Base-by-base conservation (phyloP, 352 stramenopile genomes). In the Hyaloperonospora brassicae region DNA sequence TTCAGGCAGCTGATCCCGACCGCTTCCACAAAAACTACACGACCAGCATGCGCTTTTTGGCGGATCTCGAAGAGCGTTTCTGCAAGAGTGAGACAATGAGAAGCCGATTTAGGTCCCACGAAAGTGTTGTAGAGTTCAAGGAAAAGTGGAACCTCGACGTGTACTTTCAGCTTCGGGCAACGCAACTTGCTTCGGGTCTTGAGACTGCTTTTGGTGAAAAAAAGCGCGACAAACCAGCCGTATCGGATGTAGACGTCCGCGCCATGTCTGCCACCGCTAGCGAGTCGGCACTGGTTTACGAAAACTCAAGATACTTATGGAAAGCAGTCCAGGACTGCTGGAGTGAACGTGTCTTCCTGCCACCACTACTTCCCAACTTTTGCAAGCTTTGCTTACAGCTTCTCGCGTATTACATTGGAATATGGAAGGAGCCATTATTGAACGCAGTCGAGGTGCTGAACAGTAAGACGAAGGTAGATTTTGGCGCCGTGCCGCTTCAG, bases 111-210 rank as follows among this genome's bases (percentile, higher is more conserved):
- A 72, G 78, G 14, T 66, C 61, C 5, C 79, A 90, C 31, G 77
- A 90, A 36, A 87, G 72, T 17, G 75, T 87, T 11, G 52, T 86
- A 3, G 70, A 86, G 34, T 95, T 95, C 61, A 87, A 85, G 52
- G 81, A 91, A 43, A 88, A 86, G 61, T 95, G 84, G 84, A 92
- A 95, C 50, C 72, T 91, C 52, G 83, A 90, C 39, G 77, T 93
- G 17, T 95, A 95, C 67, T 93, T 91, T 48, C 80, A 95, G 53
- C 61, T 92, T 47, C 77, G 79, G 36, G 73, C 68, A 31, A 73
- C 70, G 7, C 63, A 90, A 57, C 47, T 93, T 3, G 62, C 76
- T 30, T 53, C 68, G 3, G 61, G 52, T 6, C 45, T 93, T 8
- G 72, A 87, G 36, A 65, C 70, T 12, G 70, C 76, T 7, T 86